Evolutionary conservation across 495 filamentous ascomycete species (phyloP), one percentile per base, ranked within the genome.

Genomic region (Aspergillus affinis): DNA sequence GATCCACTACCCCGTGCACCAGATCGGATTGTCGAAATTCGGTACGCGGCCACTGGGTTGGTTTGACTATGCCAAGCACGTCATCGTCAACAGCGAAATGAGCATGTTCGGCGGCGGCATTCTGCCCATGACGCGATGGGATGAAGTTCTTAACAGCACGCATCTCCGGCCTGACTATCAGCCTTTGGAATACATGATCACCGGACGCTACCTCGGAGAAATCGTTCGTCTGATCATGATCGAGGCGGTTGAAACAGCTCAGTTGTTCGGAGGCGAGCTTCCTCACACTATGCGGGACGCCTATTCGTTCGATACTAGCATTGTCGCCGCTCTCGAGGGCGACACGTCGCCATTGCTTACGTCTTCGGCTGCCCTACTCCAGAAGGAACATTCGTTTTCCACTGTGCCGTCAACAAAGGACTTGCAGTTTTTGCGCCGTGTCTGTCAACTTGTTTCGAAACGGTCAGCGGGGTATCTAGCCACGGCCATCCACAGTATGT

Each of bases 51-150:
- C 73, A 0, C 64, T 70, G 15, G 71, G 71, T 13, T 78, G 73
- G 72, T 83, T 75, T 44, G 79, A 81, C 13, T 75, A 85, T 46
- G 78, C 70, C 20, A 77, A 76, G 51, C 72, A 87, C 61, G 88
- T 95, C 30, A 86, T 93, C 4, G 82, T 95, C 63, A 96, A 97
- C 71, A 96, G 88, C 6, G 92, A 97, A 70, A 86, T 91, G 86
- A 90, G 88, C 65, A 95, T 96, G 76, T 89, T 87, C 36, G 92
- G 92, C 5, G 82, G 84, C 12, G 81, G 83, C 21, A 78, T 88
- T 13, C 77, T 85, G 15, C 79, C 91, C 7, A 86, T 86, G 72
- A 92, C 85, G 10, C 80, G 80, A 12, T 96, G 91, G 91, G 92
- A 96, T 65, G 75, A 82, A 5, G 63, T 77, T 46, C 78, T 96